Evolutionary conservation across 768 basidiomycete species (phyloP).

Genomic region (Russula earlei): DNA sequence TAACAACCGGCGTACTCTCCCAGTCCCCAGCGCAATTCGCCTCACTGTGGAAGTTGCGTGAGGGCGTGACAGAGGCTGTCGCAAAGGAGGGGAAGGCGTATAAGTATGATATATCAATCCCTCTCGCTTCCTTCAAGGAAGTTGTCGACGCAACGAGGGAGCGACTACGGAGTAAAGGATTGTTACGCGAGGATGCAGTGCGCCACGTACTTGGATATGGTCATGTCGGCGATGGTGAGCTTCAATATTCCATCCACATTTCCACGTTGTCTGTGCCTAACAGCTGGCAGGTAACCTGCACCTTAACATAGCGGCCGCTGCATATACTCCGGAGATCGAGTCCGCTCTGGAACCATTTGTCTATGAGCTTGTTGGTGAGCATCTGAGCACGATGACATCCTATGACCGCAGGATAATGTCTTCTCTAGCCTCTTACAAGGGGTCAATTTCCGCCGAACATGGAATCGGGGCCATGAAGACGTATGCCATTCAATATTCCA

Average conservation of each 20-base stretch:
- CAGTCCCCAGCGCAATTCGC: constrained; percentile 86
- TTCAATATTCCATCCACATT: constrained; percentile 25
- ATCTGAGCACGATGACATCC: not conserved
- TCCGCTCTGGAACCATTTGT: constrained; percentile 89
- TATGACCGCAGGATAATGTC: constrained; percentile 3
- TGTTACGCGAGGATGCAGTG: constrained; percentile 64
- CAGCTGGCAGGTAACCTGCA: constrained; percentile 72
- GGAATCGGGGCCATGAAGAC: constrained; percentile 96
- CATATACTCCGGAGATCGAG: constrained; percentile 77
- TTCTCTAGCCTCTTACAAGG: constrained; percentile 56
- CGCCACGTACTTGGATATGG: constrained; percentile 89
- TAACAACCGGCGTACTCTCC: constrained; percentile 85
- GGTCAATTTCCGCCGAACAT: constrained; percentile 95
- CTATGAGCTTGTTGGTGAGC: constrained; percentile 80
- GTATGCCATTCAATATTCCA: constrained; percentile 81
- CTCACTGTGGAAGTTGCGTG: constrained; percentile 85
- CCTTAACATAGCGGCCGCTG: constrained; percentile 77
- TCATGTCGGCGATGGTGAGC: constrained; percentile 86
- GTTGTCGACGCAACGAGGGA: constrained; percentile 77
- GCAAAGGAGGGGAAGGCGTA: constrained; percentile 92
- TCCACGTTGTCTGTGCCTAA: constrained; percentile 1
- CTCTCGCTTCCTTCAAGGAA: constrained; percentile 74
- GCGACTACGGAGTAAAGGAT: constrained; percentile 56
- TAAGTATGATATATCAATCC: constrained; percentile 94
- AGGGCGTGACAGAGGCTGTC: constrained; percentile 85